These are phyloP conservation scores for Marvania coccoides DNA, from an alignment of 139 green algal genomes.

Conservation along the genomic window DNA sequence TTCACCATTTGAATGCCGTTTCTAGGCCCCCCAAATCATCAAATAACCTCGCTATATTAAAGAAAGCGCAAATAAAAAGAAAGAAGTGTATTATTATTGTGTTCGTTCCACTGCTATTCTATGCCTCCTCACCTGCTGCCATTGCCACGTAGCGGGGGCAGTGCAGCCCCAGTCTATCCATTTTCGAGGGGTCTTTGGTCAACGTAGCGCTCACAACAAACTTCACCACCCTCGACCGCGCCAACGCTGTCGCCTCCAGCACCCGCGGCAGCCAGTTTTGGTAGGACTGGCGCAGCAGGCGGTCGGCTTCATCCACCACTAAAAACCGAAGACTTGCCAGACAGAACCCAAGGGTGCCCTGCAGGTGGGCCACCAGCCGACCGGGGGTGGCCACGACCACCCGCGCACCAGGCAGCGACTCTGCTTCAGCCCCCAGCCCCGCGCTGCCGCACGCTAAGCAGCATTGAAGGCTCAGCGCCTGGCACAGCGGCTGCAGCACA, in stretches of 20 bases:
- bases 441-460: constrained; percentile 43
- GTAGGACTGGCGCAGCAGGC: constrained; percentile 88
- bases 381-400: constrained; percentile 72
- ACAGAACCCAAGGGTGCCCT: constrained; percentile 29
- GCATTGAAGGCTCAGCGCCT: constrained; percentile 40
- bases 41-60: background rate
- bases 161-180: constrained; percentile 63
- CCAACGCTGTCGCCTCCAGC: constrained; percentile 5
- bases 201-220: constrained; percentile 85
- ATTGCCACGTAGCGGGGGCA: constrained; percentile 66
- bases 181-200: constrained; percentile 83
- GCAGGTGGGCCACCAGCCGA: constrained; percentile 65
- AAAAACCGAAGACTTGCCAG: constrained; percentile 57
- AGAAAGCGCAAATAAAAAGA: background rate
- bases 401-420: constrained; percentile 10
- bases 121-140: constrained; percentile 10
- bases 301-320: constrained; percentile 88
- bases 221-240: constrained; percentile 57
- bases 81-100: background rate
- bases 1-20: too few species aligned
- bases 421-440: constrained; percentile 35
- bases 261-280: constrained; percentile 84
- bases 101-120: background rate
- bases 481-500: constrained; percentile 46
- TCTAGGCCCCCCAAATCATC: too few species aligned